A percentile compares a stretch with the other conserved stretches of the same genome.
Evolutionary conservation across 306 rosid genomes (phyloP).

Genomic region (Ziziphus jujuba): DNA sequence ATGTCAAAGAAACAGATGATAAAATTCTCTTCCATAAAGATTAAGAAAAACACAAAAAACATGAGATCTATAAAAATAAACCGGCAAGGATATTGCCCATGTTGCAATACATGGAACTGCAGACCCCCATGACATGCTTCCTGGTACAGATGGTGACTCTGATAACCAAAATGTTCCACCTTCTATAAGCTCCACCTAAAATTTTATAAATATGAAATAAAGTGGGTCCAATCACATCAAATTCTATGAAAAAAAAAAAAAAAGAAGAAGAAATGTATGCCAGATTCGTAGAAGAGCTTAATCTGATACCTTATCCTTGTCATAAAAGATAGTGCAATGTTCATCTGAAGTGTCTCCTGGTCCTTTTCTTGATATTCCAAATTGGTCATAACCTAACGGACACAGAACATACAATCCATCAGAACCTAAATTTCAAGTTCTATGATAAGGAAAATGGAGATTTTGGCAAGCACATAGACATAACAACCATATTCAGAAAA

Average conservation of each 20-base stretch:
- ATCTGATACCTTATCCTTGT: slow-evolving; percentile 71
- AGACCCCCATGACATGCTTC: slow-evolving; percentile 98
- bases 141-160: slow-evolving; percentile 96
- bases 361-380: slow-evolving; percentile 88
- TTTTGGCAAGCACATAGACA: not conserved
- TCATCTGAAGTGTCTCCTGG: slow-evolving; percentile 79
- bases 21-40: slow-evolving; percentile 17
- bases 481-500: not conserved
- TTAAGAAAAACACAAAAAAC: slow-evolving; percentile 13
- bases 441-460: slow-evolving; percentile 19
- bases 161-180: slow-evolving; percentile 99
- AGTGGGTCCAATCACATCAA: slow-evolving; percentile 3
- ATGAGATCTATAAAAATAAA: slow-evolving; percentile 14
- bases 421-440: not conserved
- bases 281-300: slow-evolving; percentile 5
- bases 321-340: slow-evolving; percentile 93
- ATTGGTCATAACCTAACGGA: slow-evolving; percentile 77
- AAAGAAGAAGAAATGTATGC: slow-evolving; percentile 5
- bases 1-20: slow-evolving; percentile 69
- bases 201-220: slow-evolving; percentile 17
- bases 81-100: slow-evolving; percentile 92
- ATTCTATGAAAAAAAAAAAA: not conserved
- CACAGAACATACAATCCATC: not conserved
- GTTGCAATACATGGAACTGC: slow-evolving; percentile 87
- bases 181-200: slow-evolving; percentile 88